Conservation (phyloP, 768 basidiomycete species). For the Cystofilobasidium bisporidii region DNA sequence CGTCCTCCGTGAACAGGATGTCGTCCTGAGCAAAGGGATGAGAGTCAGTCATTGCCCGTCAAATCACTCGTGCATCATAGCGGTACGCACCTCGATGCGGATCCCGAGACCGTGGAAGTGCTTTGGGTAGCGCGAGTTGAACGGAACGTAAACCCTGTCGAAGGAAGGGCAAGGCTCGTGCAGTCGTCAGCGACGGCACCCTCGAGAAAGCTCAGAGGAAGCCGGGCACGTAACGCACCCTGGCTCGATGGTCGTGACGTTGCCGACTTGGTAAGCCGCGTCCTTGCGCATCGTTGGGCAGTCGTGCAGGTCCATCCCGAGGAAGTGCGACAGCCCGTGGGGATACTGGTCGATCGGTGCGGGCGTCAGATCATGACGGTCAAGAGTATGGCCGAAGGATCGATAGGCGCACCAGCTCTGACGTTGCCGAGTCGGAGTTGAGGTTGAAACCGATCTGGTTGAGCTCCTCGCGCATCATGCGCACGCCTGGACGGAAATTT, state of each 20-base stretch:
- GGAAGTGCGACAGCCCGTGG: conserved; percentile 82
- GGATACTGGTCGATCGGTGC: conserved; percentile 51
- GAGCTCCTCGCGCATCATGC: conserved; percentile 58
- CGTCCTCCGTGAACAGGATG: conserved; percentile 55
- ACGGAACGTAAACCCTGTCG: conserved; percentile 78
- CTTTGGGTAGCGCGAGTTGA: conserved; percentile 64
- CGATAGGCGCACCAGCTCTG: conserved; percentile 44
- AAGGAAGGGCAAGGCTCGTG: conserved; percentile 34
- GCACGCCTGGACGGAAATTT: conserved; percentile 12
- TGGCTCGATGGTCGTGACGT: conserved; percentile 88
- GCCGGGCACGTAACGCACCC: conserved; percentile 45
- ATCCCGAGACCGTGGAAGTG: conserved; percentile 85
- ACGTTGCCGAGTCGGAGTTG: conserved; percentile 54
- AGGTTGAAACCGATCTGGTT: conserved; percentile 66
- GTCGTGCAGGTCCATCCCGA: conserved; percentile 92
- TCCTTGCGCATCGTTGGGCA: conserved; percentile 44
- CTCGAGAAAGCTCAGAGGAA: no score
- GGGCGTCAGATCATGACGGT: no score
- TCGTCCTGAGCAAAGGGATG: conserved; percentile 44
- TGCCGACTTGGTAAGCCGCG: conserved; percentile 56
- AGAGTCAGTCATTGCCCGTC: no score
- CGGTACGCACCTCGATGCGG: conserved; percentile 73
- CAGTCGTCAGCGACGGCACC: not conserved
- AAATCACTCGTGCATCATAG: no score
- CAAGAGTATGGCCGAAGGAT: not conserved